phyloP scores from a whole-genome alignment of 73 alveolate genomes.

The Tetrahymena borealis region DNA sequence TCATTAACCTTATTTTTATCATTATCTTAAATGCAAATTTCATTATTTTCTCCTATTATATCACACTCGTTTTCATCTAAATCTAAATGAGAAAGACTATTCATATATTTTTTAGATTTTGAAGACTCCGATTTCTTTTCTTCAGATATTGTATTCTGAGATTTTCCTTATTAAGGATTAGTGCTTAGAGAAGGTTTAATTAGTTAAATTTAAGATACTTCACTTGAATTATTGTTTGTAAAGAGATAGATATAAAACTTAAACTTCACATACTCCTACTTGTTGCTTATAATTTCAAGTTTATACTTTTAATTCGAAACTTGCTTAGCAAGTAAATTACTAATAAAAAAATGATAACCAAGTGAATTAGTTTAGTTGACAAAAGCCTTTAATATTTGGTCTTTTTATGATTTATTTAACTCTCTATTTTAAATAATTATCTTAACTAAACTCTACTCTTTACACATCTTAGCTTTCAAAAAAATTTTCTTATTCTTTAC shows the following conservation, averaged over 20 bases:
- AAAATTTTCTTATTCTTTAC: neutral
- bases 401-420: neutral
- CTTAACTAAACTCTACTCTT: neutral
- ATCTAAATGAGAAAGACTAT: neutral
- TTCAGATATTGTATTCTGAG: neutral
- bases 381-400: neutral
- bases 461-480: neutral
- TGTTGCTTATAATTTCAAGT: neutral
- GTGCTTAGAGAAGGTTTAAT: neutral
- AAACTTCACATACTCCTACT: neutral
- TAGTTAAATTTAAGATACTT: neutral
- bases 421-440: neutral
- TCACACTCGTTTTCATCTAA: neutral
- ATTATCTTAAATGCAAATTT: neutral
- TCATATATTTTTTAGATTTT: neutral
- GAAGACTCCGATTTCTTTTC: neutral
- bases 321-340: neutral
- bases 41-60: neutral
- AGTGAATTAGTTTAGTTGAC: neutral
- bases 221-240: neutral
- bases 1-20: neutral
- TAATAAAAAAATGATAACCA: neutral
- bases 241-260: neutral
- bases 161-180: neutral
- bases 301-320: neutral